Conservation (phyloP, 208 protist genomes). For the Strigomonas oncopelti region DNA sequence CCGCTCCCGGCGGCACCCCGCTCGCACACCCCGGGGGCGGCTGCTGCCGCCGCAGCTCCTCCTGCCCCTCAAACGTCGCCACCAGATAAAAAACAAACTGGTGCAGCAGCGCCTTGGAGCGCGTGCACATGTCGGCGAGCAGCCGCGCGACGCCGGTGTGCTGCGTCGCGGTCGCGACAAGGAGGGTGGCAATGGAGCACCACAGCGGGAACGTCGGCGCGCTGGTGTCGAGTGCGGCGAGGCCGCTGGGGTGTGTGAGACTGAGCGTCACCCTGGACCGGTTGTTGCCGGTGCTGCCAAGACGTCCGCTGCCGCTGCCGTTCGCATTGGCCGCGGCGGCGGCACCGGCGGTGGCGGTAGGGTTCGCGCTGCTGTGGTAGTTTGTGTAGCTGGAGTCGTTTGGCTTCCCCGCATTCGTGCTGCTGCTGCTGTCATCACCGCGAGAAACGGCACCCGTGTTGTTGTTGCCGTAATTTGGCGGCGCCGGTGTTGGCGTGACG, state of each 20-base stretch:
- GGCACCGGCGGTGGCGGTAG: not conserved
- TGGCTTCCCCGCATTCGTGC: not conserved
- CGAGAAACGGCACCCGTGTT: too few species aligned
- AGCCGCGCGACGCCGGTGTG: conserved; percentile 41
- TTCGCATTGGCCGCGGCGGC: not conserved
- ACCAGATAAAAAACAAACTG: conserved; percentile 70
- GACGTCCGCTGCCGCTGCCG: not conserved
- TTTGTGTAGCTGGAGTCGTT: too few species aligned
- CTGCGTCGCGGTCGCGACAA: conserved; percentile 40
- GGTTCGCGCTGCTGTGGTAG: not conserved
- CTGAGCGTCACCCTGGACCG: not conserved
- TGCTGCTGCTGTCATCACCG: not conserved
- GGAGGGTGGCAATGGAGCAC: conserved; percentile 51
- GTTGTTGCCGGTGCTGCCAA: not conserved
- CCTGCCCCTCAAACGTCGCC: conserved; percentile 54
- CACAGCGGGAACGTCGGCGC: conserved; percentile 54
- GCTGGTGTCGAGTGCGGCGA: conserved; percentile 59
- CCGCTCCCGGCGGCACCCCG: not conserved
- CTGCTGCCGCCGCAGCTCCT: conserved; percentile 5
- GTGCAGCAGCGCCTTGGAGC: conserved; percentile 56
- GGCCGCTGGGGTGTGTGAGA: conserved; percentile 20
- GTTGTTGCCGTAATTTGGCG: too few species aligned
- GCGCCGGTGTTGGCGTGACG: too few species aligned
- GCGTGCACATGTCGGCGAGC: conserved; percentile 64
- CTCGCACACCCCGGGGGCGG: not conserved